Evolutionary conservation across 148 eudicot genomes (phyloP).

Genomic region (Rhododendron griersonianum): DNA sequence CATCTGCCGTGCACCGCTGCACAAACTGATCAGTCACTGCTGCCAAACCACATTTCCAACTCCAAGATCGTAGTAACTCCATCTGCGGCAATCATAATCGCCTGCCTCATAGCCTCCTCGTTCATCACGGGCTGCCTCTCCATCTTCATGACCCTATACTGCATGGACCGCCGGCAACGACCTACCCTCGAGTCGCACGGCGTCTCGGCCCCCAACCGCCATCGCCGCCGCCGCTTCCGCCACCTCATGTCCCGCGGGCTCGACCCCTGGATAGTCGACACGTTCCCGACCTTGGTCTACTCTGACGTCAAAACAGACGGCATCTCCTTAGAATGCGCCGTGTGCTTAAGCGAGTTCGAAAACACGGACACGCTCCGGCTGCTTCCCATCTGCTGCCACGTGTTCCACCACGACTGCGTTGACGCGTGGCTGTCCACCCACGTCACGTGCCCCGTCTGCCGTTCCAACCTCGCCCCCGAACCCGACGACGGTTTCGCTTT

Average conservation of each 20-base stretch:
- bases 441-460: constrained; percentile 53
- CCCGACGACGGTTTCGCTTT: background rate
- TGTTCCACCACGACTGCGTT: constrained; percentile 48
- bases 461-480: constrained; percentile 18
- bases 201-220: background rate
- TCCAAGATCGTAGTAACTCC: background rate
- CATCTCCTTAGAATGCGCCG: constrained; percentile 42
- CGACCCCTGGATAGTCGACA: constrained; percentile 23
- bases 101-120: constrained; percentile 27
- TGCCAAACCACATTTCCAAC: background rate
- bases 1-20: background rate
- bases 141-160: constrained; percentile 27
- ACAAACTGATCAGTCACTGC: background rate
- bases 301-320: constrained; percentile 35
- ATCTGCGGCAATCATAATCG: constrained; percentile 26
- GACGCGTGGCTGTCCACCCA: constrained; percentile 40
- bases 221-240: background rate
- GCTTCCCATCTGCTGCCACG: constrained; percentile 47
- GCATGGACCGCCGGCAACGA: constrained; percentile 5
- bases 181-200: background rate
- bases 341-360: constrained; percentile 44
- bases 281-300: constrained; percentile 41
- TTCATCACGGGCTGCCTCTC: constrained; percentile 28
- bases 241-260: constrained; percentile 19
- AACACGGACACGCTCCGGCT: constrained; percentile 30